Percentiles rank a stretch among this genome's conserved stretches.
Conservation (phyloP, 345 rosid genomes). For the Arabis hirsuta region DNA sequence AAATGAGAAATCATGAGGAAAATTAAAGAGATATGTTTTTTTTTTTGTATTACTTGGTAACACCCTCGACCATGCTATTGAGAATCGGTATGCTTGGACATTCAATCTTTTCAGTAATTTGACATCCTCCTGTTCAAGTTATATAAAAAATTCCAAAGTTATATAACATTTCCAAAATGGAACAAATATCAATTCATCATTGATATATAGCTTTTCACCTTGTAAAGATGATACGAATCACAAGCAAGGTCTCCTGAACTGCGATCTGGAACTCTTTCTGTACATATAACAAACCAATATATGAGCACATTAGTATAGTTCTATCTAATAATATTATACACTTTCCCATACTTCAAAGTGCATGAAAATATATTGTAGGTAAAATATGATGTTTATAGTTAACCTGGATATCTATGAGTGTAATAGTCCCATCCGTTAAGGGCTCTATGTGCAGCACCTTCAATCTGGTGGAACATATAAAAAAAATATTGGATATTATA, state of each 20-base stretch:
- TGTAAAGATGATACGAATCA: conserved; percentile 28
- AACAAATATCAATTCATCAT: neutral
- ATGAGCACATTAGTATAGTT: neutral
- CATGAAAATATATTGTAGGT: neutral
- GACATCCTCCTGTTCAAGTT: conserved; percentile 28
- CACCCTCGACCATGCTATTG: conserved; percentile 51
- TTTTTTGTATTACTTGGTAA: conserved; percentile 46
- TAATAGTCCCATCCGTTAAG: conserved; percentile 31
- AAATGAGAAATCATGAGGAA: too few relatives aligned
- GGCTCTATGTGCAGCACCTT: conserved; percentile 39
- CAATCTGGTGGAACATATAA: conserved; percentile 14
- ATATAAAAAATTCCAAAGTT: conserved; percentile 29
- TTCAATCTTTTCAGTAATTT: conserved; percentile 3
- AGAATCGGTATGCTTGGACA: conserved; percentile 30
- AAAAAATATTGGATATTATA: neutral
- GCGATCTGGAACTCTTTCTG: conserved; percentile 28
- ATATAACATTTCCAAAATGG: neutral
- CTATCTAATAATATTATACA: neutral
- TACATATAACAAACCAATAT: neutral
- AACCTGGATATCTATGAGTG: conserved; percentile 39
- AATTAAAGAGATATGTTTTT: too few relatives aligned
- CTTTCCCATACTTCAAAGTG: too few relatives aligned
- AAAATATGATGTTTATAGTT: neutral
- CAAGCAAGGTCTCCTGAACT: conserved; percentile 33
- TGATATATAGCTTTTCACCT: neutral